Base-by-base conservation (phyloP, 371 early-diverging fungal genomes). In the Smittium culicis region DNA sequence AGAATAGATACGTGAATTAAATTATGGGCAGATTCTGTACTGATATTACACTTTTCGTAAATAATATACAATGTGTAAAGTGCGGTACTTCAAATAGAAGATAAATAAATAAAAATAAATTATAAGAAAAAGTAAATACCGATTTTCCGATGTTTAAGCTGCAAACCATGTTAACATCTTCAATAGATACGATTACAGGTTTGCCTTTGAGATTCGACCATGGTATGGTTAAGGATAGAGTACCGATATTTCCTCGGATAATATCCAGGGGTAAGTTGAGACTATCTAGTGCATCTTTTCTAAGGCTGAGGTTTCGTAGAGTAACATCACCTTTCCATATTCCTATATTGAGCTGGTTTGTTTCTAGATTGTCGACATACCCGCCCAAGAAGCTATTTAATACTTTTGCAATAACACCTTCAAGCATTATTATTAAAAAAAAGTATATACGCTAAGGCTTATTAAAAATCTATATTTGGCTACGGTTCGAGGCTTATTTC, bases 281-380 rank as follows among this genome's bases (percentile, higher is more conserved):
- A 72, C 94, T 92, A 75, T 93, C 90, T 29, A 98, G 81, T 0
- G 96, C 95, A 69, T 96, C 96, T 61, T 85, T 82, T 72, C 87
- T 88, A 32, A 98, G 80, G 29, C 85, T 81, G 31, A 96, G 82
- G 78, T 96, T 92, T 60, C 88, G 87, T 66, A 98, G 80, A 67
- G 88, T 88, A n/a, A 97, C 96, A 77, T 96, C 92, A 64, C 97
- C 98, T 72, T 86, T 86, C 97, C 97, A 98, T 65, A 98, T 91
- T 35, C 91, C 96, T 68, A 98, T 85, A 73, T 90, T 93, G 66
- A 98, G 84, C 79, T 98, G 97, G 67, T 87, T 91, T 58, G 91
- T 88, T 71, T 96, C 94, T 54, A 98, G 82, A 76, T 96, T 95
- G 35, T 88, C 88, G 57, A 96, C 93, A 83, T 96, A 96, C 68